Percentiles rank a stretch among this genome's conserved stretches.
phyloP scores from a whole-genome alignment of 306 rosid species.

The Begonia peltatifolia region DNA sequence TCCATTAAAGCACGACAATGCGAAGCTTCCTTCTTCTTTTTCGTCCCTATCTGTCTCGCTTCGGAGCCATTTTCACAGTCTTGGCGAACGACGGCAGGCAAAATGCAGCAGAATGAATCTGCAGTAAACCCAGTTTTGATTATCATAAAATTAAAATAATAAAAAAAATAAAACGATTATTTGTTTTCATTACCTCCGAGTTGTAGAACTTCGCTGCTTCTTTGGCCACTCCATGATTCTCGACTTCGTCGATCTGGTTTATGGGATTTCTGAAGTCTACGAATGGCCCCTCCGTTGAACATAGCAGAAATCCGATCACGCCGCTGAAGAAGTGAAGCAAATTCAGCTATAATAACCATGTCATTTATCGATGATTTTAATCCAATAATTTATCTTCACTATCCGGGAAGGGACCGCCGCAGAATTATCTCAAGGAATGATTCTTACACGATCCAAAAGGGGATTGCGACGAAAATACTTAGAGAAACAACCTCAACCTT shows the following conservation, averaged over 20 bases:
- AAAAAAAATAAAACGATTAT: neutral
- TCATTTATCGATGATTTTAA: no score
- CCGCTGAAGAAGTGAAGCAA: constrained; percentile 23
- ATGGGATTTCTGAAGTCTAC: constrained; percentile 50
- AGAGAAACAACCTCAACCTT: neutral
- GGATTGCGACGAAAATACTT: neutral
- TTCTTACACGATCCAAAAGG: no score
- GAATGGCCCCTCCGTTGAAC: constrained; percentile 45
- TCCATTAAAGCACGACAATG: no score
- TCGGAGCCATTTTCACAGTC: neutral
- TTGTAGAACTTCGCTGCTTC: constrained; percentile 49
- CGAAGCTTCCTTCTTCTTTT: neutral
- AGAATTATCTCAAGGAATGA: no score
- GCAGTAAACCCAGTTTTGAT: constrained; percentile 5
- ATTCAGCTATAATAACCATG: neutral
- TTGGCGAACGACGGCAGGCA: constrained; percentile 6
- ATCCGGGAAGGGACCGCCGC: no score
- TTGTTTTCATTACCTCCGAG: constrained; percentile 26
- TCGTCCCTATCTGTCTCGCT: neutral
- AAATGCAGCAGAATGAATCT: constrained; percentile 33
- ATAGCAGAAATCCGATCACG: constrained; percentile 65
- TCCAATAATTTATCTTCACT: no score
- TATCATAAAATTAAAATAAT: neutral
- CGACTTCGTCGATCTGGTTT: constrained; percentile 26
- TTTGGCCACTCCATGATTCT: constrained; percentile 27